These are phyloP conservation scores for Penicillium glabrum DNA, from an alignment of 2,329 filamentous ascomycete genomes.

Conservation along the genomic window DNA sequence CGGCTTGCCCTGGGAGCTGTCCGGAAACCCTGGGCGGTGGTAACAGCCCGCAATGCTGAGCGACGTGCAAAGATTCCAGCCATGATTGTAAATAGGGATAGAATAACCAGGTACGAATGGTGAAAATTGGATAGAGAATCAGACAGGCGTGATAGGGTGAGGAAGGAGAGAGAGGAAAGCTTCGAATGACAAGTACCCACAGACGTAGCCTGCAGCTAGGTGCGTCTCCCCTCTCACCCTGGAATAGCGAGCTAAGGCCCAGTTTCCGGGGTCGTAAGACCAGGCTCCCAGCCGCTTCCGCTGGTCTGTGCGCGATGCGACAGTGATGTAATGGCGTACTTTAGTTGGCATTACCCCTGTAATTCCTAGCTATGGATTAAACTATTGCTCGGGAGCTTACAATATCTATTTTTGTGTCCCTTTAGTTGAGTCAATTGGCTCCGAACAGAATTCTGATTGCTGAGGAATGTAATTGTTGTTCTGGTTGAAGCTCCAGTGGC, in stretches of 20 bases:
- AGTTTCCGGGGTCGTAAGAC: constrained; percentile 17
- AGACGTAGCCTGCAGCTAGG: neutral
- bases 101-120: constrained; percentile 1
- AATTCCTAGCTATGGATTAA: neutral
- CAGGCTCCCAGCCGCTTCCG: constrained; percentile 10
- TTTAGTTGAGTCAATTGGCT: neutral
- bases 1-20: constrained; percentile 32
- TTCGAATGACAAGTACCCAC: neutral
- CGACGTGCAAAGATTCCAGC: constrained; percentile 29
- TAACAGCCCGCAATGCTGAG: constrained; percentile 26
- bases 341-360: neutral
- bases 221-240: neutral
- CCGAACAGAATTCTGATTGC: neutral
- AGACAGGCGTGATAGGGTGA: constrained; percentile 7
- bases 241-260: neutral
- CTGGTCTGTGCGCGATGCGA: constrained; percentile 17
- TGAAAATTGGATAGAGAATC: constrained; percentile 4
- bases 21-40: constrained; percentile 34
- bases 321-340: constrained; percentile 14
- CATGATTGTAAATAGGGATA: constrained; percentile 26
- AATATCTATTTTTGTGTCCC: neutral
- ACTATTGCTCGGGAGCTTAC: neutral
- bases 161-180: neutral
- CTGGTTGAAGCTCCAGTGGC: neutral
- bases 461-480: neutral